Evolutionary conservation across 805 yeast genomes (phyloP).

Genomic region (Pichia cabralensis): DNA sequence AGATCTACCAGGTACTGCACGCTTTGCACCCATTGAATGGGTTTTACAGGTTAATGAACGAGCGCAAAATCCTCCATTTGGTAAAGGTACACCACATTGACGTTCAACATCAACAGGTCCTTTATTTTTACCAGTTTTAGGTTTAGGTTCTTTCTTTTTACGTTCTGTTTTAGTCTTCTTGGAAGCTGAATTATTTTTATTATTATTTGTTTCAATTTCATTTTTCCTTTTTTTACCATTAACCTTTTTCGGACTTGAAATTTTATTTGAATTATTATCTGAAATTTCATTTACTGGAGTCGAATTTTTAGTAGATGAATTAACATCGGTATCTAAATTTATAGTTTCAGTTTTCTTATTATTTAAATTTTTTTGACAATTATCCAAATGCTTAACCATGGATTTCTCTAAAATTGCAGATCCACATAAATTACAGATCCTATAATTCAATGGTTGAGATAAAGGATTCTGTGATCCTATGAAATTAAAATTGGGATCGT

Average conservation of each 20-base stretch:
- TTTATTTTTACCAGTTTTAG: conserved; percentile 45
- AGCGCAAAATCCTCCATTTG: conserved; percentile 94
- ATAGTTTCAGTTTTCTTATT: neutral
- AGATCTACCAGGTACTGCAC: conserved; percentile 89
- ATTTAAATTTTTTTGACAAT: conserved; percentile 24
- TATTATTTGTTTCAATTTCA: neutral
- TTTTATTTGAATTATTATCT: neutral
- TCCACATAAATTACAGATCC: conserved; percentile 38
- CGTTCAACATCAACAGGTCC: conserved; percentile 86
- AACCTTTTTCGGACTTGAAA: neutral
- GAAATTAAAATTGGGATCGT: conserved; percentile 4
- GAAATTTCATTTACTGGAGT: neutral
- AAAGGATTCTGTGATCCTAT: conserved; percentile 25
- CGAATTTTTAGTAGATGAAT: neutral
- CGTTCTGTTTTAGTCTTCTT: conserved; percentile 7
- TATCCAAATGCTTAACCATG: conserved; percentile 30
- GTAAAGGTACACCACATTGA: conserved; percentile 93
- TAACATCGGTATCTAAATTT: neutral
- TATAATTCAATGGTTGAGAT: conserved; percentile 29
- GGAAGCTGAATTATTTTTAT: neutral
- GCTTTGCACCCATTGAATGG: conserved; percentile 96
- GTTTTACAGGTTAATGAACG: conserved; percentile 94
- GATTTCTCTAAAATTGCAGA: conserved; percentile 33
- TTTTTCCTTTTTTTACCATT: neutral
- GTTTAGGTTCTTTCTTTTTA: conserved; percentile 19